Evolutionary conservation across 768 basidiomycete genomes (phyloP), one percentile per base, ranked within the genome.

Genomic region (Boletus sp.): DNA sequence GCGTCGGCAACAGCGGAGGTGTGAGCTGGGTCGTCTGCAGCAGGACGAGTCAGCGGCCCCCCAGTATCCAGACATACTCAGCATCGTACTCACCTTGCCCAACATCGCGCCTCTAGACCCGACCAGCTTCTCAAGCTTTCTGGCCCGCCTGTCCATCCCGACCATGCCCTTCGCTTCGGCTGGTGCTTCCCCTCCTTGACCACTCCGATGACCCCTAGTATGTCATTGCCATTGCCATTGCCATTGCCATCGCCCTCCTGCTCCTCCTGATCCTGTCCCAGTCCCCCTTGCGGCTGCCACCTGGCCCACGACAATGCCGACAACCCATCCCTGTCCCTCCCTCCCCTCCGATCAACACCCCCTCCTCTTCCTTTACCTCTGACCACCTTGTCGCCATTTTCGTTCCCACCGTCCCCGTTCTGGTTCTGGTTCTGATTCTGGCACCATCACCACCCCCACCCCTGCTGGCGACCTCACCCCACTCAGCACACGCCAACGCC

Each of bases 121-220:
- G 32, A 99, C 78, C 11, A 90, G 61, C 56, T 81, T 83, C 68
- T 98, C 96, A 14, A 99, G 77, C 59, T 89, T 84, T 7, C 89
- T 88, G 2, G 98, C 80, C 36, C 96, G 83, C 63, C 79, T 80
- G 72, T 98, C 96, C 67, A 98, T 80, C 55, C 90, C 87, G 3
- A 85, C 82, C n/a, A 93, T 69, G 15, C 70, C 79, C 52, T 78
- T 80, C 49, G 78, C 73, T 36, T 80, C 77, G 10, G 29, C 15
- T 1, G 75, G 65, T 47, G 76, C 73, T 46, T 68, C 66, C 46
- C 47, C 52, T n/a, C 40, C n/a, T 32, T 53, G 39, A 47, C 42
- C 8, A 6, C 18, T 4, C 15, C 52, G 3, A 18, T n/a, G n/a
- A n/a, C 47, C 32, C n/a, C n/a, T n/a, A 20, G 11, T 11, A 37